Percentiles rank a stretch among this genome's conserved stretches.
Conservation (phyloP, 495 filamentous ascomycete genomes). For the Annulohypoxylon stygium region DNA sequence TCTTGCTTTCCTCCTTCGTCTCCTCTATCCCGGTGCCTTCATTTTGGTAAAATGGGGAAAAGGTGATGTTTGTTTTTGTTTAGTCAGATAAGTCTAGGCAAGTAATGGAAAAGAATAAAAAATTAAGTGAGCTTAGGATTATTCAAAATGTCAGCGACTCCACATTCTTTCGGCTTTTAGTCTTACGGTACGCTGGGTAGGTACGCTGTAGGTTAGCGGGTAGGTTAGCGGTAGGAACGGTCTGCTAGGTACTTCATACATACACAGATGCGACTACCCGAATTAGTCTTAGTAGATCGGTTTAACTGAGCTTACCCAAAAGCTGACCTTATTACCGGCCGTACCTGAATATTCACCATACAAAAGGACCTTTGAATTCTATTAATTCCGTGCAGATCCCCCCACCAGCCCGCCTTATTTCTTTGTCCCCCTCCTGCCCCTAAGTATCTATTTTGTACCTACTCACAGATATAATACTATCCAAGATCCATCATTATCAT, state of each 20-base stretch:
- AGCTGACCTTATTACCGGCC: constrained; percentile 2
- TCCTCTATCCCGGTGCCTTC: constrained; percentile 19
- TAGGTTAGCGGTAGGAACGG: not conserved
- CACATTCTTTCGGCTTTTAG: constrained; percentile 23
- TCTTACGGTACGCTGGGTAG: not conserved
- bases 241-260: constrained; percentile 4
- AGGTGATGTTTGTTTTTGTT: constrained; percentile 16
- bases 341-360: constrained; percentile 29
- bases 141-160: constrained; percentile 19
- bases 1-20: constrained; percentile 5
- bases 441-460: constrained; percentile 15
- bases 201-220: no score
- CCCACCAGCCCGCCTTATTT: constrained; percentile 38
- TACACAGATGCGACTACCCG: constrained; percentile 29
- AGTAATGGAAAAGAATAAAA: constrained; percentile 31
- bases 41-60: constrained; percentile 17
- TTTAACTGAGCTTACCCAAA: constrained; percentile 15
- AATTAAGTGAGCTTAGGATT: constrained; percentile 28
- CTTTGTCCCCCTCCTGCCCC: not conserved
- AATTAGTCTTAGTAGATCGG: constrained; percentile 27
- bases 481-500: not conserved
- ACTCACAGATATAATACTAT: not conserved
- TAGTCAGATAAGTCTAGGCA: constrained; percentile 28
- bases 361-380: constrained; percentile 29
- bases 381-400: constrained; percentile 43